These are phyloP conservation scores for Diversispora eburnea DNA, from an alignment of 192 early-diverging fungal species.

Conservation along the genomic window DNA sequence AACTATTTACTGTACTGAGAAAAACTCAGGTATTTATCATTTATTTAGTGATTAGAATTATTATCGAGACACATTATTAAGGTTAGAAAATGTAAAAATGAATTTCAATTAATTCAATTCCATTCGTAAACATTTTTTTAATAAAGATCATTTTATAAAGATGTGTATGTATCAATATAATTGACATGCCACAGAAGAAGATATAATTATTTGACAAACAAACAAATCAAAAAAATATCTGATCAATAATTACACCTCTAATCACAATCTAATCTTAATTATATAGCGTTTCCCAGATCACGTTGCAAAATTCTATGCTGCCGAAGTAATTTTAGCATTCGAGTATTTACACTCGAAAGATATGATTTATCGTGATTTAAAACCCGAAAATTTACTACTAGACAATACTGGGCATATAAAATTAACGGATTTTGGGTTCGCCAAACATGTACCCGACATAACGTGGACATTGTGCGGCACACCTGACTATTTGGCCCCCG, in stretches of 20 bases:
- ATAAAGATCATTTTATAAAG: no score
- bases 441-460: conserved; percentile 74
- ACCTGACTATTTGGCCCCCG: conserved; percentile 82
- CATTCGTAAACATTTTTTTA: no score
- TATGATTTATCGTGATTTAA: conserved; percentile 90
- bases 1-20: conserved; percentile 76
- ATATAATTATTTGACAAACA: background rate
- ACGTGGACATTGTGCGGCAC: conserved; percentile 86
- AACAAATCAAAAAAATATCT: background rate
- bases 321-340: conserved; percentile 82
- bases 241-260: background rate
- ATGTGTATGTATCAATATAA: no score
- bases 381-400: conserved; percentile 83
- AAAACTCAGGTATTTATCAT: conserved; percentile 66
- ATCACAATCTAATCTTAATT: background rate
- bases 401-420: conserved; percentile 76
- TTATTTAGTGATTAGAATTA: background rate
- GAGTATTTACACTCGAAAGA: conserved; percentile 84
- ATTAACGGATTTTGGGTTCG: conserved; percentile 88
- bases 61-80: no score
- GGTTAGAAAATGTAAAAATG: no score
- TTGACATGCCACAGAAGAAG: background rate
- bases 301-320: conserved; percentile 86
- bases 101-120: no score
- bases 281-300: conserved; percentile 78